These are phyloP conservation scores for Phytophthora pisi DNA, from an alignment of 352 stramenopile genomes.

Conservation along the genomic window DNA sequence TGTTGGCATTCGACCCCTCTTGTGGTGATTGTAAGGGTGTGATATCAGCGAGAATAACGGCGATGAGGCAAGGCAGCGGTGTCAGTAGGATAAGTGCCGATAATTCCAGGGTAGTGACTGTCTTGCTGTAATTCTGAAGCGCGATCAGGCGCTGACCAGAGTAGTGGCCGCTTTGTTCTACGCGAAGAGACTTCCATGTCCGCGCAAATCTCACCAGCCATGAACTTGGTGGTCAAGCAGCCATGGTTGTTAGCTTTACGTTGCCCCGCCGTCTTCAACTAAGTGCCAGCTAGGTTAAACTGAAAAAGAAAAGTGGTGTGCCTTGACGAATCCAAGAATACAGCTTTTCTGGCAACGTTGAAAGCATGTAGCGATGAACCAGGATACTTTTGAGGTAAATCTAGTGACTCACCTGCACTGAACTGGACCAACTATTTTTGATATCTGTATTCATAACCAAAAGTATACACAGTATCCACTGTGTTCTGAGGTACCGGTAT, in stretches of 20 bases:
- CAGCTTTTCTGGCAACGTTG: background rate
- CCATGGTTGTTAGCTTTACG: background rate
- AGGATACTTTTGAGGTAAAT: too few species aligned
- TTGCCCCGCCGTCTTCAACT: background rate
- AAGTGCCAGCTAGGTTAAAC: background rate
- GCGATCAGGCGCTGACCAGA: background rate
- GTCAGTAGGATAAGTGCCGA: background rate
- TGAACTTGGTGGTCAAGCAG: background rate
- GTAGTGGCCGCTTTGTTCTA: slow-evolving; percentile 5
- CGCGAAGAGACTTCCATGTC: background rate
- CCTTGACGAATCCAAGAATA: background rate
- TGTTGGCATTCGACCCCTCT: slow-evolving; percentile 10
- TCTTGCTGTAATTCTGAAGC: slow-evolving; percentile 10
- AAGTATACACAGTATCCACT: too few species aligned
- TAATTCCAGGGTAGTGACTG: background rate
- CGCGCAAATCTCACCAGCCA: background rate
- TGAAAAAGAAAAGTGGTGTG: background rate
- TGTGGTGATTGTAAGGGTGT: slow-evolving; percentile 9
- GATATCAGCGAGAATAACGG: slow-evolving; percentile 6
- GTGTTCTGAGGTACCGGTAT: too few species aligned
- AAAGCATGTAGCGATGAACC: background rate
- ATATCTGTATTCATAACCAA: too few species aligned
- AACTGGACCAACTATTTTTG: too few species aligned
- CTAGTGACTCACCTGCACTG: too few species aligned
- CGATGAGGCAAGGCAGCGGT: slow-evolving; percentile 2